Evolutionary conservation across 2,329 filamentous ascomycete species (phyloP).

Genomic region (Pseudogymnoascus sp.): DNA sequence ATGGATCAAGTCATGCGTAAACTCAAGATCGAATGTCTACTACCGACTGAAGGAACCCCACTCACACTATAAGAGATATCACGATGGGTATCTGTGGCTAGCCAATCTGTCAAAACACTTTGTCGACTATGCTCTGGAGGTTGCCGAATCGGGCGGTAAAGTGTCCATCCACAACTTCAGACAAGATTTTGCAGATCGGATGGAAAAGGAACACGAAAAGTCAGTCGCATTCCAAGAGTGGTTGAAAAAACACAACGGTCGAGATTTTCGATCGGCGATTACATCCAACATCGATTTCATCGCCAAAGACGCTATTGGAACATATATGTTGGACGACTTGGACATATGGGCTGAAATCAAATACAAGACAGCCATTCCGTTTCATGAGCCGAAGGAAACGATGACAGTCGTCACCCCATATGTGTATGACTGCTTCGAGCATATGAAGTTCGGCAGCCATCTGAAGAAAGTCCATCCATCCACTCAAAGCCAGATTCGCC

Average conservation of each 20-base stretch:
- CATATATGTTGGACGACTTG: slow-evolving; percentile 33
- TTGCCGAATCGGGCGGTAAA: slow-evolving; percentile 14
- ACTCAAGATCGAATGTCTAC: slow-evolving; percentile 44
- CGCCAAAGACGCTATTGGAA: slow-evolving; percentile 52
- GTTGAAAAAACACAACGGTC: slow-evolving; percentile 39
- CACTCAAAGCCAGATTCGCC: slow-evolving; percentile 24
- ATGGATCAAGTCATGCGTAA: slow-evolving; percentile 53
- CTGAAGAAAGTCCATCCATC: slow-evolving; percentile 35
- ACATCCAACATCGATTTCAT: slow-evolving; percentile 55
- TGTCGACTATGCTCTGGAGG: slow-evolving; percentile 47
- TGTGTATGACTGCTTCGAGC: slow-evolving; percentile 53
- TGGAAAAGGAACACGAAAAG: slow-evolving; percentile 37
- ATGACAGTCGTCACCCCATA: slow-evolving; percentile 64
- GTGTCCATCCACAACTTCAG: slow-evolving; percentile 52
- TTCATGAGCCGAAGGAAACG: slow-evolving; percentile 20
- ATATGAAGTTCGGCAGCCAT: slow-evolving; percentile 50
- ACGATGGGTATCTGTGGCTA: slow-evolving; percentile 60
- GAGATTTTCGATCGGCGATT: slow-evolving; percentile 57
- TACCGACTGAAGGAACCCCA: slow-evolving; percentile 54
- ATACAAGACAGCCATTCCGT: slow-evolving; percentile 24
- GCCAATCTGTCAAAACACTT: slow-evolving; percentile 64
- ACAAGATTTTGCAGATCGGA: slow-evolving; percentile 49
- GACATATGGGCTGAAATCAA: slow-evolving; percentile 32
- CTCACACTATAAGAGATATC: slow-evolving; percentile 53
- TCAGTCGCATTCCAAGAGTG: slow-evolving; percentile 44